These are phyloP conservation scores for Sophora flavescens DNA, from an alignment of 306 rosid genomes.

Conservation along the genomic window DNA sequence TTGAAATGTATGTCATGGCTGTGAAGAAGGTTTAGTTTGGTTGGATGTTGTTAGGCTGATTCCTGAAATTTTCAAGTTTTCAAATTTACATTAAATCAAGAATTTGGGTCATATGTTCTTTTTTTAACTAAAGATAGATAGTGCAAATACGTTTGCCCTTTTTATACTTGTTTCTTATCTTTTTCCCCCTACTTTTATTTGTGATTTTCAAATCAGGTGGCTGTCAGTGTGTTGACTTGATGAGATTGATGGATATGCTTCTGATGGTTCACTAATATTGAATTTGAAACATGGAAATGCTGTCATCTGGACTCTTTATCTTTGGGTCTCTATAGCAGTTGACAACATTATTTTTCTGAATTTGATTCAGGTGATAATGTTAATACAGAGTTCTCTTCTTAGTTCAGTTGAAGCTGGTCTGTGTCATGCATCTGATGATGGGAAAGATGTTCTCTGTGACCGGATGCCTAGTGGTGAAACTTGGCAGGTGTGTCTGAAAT, in stretches of 20 bases:
- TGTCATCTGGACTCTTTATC: conserved; percentile 35
- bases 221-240: conserved; percentile 38
- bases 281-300: conserved; percentile 31
- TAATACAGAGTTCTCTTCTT: conserved; percentile 59
- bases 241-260: conserved; percentile 45
- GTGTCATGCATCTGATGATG: conserved; percentile 58
- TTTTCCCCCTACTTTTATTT: conserved; percentile 28
- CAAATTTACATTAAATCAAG: conserved; percentile 11
- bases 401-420: conserved; percentile 68
- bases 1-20: conserved; percentile 23
- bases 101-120: conserved; percentile 5
- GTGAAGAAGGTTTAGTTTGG: conserved; percentile 19
- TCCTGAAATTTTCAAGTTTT: conserved; percentile 17
- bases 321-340: conserved; percentile 47
- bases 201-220: conserved; percentile 51
- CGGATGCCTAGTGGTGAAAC: conserved; percentile 68
- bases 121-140: conserved; percentile 29
- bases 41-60: conserved; percentile 1
- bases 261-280: conserved; percentile 34
- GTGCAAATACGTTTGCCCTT: conserved; percentile 22
- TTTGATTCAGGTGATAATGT: conserved; percentile 71
- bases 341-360: conserved; percentile 34
- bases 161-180: conserved; percentile 37
- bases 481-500: conserved; percentile 78
- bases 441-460: conserved; percentile 60